A percentile compares a stretch with the other conserved stretches of the same genome.
Evolutionary conservation across 345 rosid genomes (phyloP).

Genomic region (Alliaria petiolata): DNA sequence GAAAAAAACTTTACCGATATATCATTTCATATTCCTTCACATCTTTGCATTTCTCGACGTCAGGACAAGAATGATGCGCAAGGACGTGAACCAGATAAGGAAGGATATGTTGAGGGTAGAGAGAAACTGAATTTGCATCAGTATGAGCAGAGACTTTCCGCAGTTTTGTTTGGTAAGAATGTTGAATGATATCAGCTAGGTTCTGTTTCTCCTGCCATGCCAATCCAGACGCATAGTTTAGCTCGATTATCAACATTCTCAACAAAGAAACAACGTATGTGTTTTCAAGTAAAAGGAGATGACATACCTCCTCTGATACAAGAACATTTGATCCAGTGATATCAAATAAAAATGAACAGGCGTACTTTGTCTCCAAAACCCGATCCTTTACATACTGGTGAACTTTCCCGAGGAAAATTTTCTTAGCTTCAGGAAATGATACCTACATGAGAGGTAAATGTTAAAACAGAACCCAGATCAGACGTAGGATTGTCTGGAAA

Average conservation of each 20-base stretch:
- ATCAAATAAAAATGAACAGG: constrained; percentile 69
- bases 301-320: constrained; percentile 70
- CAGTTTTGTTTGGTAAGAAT: constrained; percentile 72
- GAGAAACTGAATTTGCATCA: constrained; percentile 51
- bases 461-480: constrained; percentile 11
- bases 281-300: constrained; percentile 29
- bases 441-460: constrained; percentile 42
- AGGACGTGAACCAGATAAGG: constrained; percentile 74
- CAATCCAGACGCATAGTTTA: constrained; percentile 14
- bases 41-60: constrained; percentile 74
- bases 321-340: constrained; percentile 42
- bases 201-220: constrained; percentile 76
- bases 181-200: constrained; percentile 79
- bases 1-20: constrained; percentile 49
- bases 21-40: constrained; percentile 70
- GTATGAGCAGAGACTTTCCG: constrained; percentile 59
- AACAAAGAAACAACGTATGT: constrained; percentile 14
- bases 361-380: constrained; percentile 80
- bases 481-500: not conserved
- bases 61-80: constrained; percentile 87
- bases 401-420: constrained; percentile 71
- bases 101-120: constrained; percentile 66
- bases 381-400: constrained; percentile 90
- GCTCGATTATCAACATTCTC: constrained; percentile 16
- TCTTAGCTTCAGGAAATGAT: constrained; percentile 75